phyloP scores from a whole-genome alignment of 1,284 basidiomycete species.

The Trametes sp. region DNA sequence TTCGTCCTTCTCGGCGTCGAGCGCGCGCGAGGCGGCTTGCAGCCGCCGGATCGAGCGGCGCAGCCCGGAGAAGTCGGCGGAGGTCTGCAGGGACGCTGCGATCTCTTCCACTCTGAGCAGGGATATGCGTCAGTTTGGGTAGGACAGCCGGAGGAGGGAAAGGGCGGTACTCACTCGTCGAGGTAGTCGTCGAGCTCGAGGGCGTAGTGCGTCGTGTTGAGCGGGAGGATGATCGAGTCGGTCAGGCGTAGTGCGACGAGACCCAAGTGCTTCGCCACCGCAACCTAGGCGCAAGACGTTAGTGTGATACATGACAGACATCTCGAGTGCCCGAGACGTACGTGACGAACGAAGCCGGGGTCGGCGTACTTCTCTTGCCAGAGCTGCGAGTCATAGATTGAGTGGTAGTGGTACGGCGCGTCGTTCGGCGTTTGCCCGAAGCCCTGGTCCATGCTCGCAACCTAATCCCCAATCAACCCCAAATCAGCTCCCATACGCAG shows the following conservation, averaged over 20 bases:
- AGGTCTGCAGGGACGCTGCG: constrained; percentile 27
- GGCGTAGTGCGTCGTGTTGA: constrained; percentile 80
- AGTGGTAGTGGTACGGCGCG: constrained; percentile 80
- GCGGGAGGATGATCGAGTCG: constrained; percentile 63
- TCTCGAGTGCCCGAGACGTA: constrained; percentile 37
- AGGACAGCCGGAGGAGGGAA: too few species aligned
- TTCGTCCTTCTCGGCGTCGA: constrained; percentile 61
- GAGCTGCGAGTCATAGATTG: constrained; percentile 74
- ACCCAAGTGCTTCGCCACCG: constrained; percentile 74
- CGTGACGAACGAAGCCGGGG: constrained; percentile 73
- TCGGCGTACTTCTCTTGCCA: constrained; percentile 81
- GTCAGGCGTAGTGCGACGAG: constrained; percentile 67
- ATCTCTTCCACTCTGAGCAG: constrained; percentile 42
- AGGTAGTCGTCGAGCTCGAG: constrained; percentile 58
- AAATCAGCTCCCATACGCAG: not conserved
- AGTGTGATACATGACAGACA: too few species aligned
- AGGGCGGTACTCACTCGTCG: constrained; percentile 46
- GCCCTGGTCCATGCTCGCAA: constrained; percentile 61
- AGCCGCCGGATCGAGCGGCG: constrained; percentile 58
- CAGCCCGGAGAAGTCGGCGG: constrained; percentile 42
- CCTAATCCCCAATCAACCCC: too few species aligned
- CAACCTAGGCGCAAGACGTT: constrained; percentile 54
- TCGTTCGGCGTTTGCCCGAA: constrained; percentile 58
- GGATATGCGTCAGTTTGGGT: not conserved
- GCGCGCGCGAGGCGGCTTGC: constrained; percentile 55